phyloP scores from a whole-genome alignment of 2,329 filamentous ascomycete species.

The Endoconidiophora laricicola region DNA sequence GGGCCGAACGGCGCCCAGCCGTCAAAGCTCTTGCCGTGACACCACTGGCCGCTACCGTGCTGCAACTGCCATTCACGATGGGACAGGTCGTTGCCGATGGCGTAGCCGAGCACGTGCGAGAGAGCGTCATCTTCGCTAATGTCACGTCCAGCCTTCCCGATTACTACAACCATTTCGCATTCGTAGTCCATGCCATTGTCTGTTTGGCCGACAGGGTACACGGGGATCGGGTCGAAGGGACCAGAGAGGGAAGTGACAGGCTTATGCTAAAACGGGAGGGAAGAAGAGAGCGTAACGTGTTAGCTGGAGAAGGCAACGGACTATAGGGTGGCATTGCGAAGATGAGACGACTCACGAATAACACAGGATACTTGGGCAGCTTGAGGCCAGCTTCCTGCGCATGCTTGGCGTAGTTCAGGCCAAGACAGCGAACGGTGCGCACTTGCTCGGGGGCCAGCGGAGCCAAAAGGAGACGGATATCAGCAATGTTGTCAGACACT shows the following conservation, averaged over 20 bases:
- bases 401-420: constrained; percentile 56
- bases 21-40: constrained; percentile 57
- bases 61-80: constrained; percentile 63
- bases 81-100: constrained; percentile 64
- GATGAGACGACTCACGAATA: constrained; percentile 31
- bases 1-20: constrained; percentile 61
- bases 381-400: constrained; percentile 49
- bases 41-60: constrained; percentile 53
- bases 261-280: constrained; percentile 34
- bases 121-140: constrained; percentile 49
- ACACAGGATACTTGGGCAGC: constrained; percentile 51
- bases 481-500: constrained; percentile 44
- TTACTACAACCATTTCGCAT: constrained; percentile 59
- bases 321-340: not conserved
- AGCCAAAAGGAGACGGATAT: constrained; percentile 40
- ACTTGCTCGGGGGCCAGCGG: constrained; percentile 47
- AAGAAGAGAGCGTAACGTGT: no score
- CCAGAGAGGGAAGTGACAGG: constrained; percentile 49
- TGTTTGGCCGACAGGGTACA: constrained; percentile 49
- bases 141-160: constrained; percentile 49
- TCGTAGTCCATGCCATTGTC: constrained; percentile 59
- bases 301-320: no score
- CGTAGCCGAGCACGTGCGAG: constrained; percentile 59
- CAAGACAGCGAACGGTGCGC: constrained; percentile 50
- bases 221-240: constrained; percentile 47